Conservation (phyloP, 345 rosid species). For the Aquilaria malaccensis region DNA sequence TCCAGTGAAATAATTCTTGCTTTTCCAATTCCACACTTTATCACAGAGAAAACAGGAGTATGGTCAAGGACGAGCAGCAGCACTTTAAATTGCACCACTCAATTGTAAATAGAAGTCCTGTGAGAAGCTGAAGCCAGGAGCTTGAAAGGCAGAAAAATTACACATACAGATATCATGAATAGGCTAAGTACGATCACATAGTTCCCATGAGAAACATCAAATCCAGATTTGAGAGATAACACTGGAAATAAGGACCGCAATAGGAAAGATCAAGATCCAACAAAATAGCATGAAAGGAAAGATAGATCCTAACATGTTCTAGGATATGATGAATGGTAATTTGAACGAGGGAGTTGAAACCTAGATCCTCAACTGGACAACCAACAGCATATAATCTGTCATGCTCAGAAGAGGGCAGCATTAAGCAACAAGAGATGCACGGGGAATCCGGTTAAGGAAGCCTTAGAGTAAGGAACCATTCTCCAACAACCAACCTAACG, state of each 20-base stretch:
- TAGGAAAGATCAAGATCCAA: slow-evolving; percentile 25
- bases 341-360: slow-evolving; percentile 22
- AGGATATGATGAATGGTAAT: slow-evolving; percentile 30
- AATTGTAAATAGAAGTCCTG: slow-evolving; percentile 11
- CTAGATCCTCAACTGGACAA: slow-evolving; percentile 21
- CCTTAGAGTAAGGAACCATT: slow-evolving; percentile 20
- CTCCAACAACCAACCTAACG: slow-evolving; percentile 27
- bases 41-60: background rate
- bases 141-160: slow-evolving; percentile 22
- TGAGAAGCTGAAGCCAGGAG: slow-evolving; percentile 22
- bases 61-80: slow-evolving; percentile 14
- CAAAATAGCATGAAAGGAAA: slow-evolving; percentile 33
- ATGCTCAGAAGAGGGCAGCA: slow-evolving; percentile 28
- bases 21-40: too few relatives aligned
- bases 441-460: slow-evolving; percentile 28
- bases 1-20: too few relatives aligned
- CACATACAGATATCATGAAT: slow-evolving; percentile 21
- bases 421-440: slow-evolving; percentile 19
- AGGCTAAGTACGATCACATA: slow-evolving; percentile 18
- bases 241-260: slow-evolving; percentile 27
- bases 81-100: slow-evolving; percentile 5
- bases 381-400: slow-evolving; percentile 23
- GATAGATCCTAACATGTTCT: slow-evolving; percentile 45
- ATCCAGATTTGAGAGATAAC: slow-evolving; percentile 13
- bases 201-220: slow-evolving; percentile 16